Evolutionary conservation across 2,329 filamentous ascomycete genomes (phyloP).

Genomic region (Scleromitrula shiraiana): DNA sequence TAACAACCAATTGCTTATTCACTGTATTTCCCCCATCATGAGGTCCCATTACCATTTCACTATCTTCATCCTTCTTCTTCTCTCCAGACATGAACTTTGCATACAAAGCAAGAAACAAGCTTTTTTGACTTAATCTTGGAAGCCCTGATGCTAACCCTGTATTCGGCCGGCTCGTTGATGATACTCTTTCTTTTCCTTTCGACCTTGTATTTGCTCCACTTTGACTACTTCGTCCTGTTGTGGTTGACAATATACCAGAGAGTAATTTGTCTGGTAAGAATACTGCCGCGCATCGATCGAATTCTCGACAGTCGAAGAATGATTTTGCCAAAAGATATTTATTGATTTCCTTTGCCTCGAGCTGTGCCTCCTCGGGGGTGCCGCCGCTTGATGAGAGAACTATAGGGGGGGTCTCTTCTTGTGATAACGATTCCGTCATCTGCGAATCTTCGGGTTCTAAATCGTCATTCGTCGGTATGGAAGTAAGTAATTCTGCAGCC

Average conservation of each 20-base stretch:
- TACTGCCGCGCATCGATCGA: slow-evolving; percentile 83
- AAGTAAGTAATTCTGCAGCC: slow-evolving; percentile 88
- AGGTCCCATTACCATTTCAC: slow-evolving; percentile 93
- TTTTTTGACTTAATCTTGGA: slow-evolving; percentile 73
- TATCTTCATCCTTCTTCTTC: slow-evolving; percentile 92
- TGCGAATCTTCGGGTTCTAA: slow-evolving; percentile 49
- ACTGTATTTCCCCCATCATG: slow-evolving; percentile 75
- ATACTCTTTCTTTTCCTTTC: slow-evolving; percentile 56
- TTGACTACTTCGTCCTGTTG: slow-evolving; percentile 30
- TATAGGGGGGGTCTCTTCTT: slow-evolving; percentile 41
- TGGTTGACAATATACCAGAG: slow-evolving; percentile 51
- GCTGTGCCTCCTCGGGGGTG: slow-evolving; percentile 63
- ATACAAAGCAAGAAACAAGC: slow-evolving; percentile 85
- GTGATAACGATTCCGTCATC: slow-evolving; percentile 43
- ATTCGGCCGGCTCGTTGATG: slow-evolving; percentile 11
- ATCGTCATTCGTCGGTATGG: slow-evolving; percentile 54
- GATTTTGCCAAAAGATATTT: slow-evolving; percentile 87
- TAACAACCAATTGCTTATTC: slow-evolving; percentile 75
- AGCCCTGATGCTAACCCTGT: slow-evolving; percentile 27
- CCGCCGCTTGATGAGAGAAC: slow-evolving; percentile 46
- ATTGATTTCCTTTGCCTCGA: slow-evolving; percentile 73
- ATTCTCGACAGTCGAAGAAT: slow-evolving; percentile 92
- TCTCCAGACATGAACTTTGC: slow-evolving; percentile 89
- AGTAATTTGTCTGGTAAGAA: slow-evolving; percentile 77
- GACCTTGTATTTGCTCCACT: slow-evolving; percentile 40